Conservation (phyloP, 345 rosid species). For the Arabidopsis thaliana region DNA sequence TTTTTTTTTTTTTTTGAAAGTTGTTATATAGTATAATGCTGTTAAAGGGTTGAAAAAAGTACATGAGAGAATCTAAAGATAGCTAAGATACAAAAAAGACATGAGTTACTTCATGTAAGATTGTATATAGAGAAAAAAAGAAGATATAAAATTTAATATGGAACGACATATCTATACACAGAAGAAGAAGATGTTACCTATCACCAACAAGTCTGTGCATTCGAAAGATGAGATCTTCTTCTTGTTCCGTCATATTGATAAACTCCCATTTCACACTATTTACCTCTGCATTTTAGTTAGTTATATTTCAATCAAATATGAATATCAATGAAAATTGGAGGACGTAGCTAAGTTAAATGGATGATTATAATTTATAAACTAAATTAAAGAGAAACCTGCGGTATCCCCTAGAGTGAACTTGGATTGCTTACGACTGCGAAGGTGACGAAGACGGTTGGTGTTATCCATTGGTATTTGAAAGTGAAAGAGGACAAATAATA, state of each 20-base stretch:
- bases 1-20: too few relatives aligned
- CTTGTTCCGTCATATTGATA: conserved; percentile 63
- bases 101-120: too few relatives aligned
- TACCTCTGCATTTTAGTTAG: conserved; percentile 52
- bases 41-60: too few relatives aligned
- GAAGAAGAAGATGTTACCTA: conserved; percentile 38
- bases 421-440: conserved; percentile 24
- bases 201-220: conserved; percentile 72
- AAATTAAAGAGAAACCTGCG: conserved; percentile 25
- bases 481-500: background rate
- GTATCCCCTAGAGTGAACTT: conserved; percentile 26
- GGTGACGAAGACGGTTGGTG: conserved; percentile 7
- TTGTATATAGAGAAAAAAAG: too few relatives aligned
- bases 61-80: too few relatives aligned
- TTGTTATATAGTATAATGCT: too few relatives aligned
- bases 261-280: conserved; percentile 64
- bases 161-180: background rate
- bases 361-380: conserved; percentile 18
- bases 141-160: background rate
- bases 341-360: background rate
- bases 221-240: conserved; percentile 70
- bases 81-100: too few relatives aligned
- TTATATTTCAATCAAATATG: background rate
- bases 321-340: background rate
- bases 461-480: conserved; percentile 32